Evolutionary conservation across 106 monocot genomes (phyloP).

Genomic region (Platanthera guangdongensis): DNA sequence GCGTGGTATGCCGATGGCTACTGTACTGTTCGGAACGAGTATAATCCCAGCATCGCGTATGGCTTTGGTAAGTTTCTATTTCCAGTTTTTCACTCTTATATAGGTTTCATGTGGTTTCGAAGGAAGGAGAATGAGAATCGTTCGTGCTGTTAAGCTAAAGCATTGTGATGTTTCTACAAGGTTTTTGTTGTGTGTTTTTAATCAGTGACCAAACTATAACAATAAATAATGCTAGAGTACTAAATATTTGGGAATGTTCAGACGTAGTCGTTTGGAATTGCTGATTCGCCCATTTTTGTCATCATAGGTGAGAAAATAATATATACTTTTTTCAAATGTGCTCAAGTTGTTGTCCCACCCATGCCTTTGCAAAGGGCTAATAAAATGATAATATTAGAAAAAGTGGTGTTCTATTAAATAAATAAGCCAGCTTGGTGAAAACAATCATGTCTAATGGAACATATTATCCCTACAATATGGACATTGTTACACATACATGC

Average conservation of each 20-base stretch:
- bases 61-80: constrained; percentile 58
- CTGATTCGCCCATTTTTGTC: not conserved
- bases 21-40: constrained; percentile 70
- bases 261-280: not conserved
- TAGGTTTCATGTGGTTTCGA: not conserved
- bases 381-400: not conserved
- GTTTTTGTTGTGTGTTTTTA: not conserved
- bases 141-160: not conserved
- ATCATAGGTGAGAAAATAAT: not conserved
- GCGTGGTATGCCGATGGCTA: constrained; percentile 99
- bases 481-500: no score
- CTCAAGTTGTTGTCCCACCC: not conserved
- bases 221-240: not conserved
- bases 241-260: not conserved
- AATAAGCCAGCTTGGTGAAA: not conserved
- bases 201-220: not conserved
- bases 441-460: not conserved
- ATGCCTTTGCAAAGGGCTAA: no score
- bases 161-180: not conserved
- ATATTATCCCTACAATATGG: no score
- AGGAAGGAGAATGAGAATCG: not conserved
- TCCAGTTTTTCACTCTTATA: not conserved
- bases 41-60: constrained; percentile 59
- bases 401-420: not conserved
- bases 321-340: not conserved